A percentile compares a stretch with the other conserved stretches of the same genome.
Evolutionary conservation across 768 basidiomycete species (phyloP).

Genomic region (Boletellus ananiceps): DNA sequence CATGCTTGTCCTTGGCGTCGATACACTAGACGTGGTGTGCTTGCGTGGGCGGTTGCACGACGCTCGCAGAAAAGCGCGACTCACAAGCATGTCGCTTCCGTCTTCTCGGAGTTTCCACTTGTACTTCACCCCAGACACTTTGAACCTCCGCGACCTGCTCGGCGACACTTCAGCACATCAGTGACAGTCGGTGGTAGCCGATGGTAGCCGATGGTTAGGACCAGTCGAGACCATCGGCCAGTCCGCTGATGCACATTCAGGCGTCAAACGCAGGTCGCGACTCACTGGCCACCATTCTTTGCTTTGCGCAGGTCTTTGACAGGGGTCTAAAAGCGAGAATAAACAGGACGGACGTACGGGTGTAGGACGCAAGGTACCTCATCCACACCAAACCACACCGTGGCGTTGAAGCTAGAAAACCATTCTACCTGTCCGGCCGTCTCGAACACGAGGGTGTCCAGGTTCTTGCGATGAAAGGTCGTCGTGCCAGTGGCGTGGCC

Average conservation of each 20-base stretch:
- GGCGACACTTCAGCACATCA: constrained; percentile 6
- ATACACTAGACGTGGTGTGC: constrained; percentile 36
- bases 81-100: constrained; percentile 42
- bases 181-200: too few species aligned
- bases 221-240: too few species aligned
- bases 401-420: constrained; percentile 42
- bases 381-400: constrained; percentile 45
- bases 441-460: constrained; percentile 42
- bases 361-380: constrained; percentile 29
- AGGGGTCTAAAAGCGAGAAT: constrained; percentile 28
- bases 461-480: constrained; percentile 46
- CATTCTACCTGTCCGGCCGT: constrained; percentile 52
- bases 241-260: too few species aligned
- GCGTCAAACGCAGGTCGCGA: background rate
- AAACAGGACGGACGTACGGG: background rate
- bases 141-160: constrained; percentile 51
- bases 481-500: constrained; percentile 41
- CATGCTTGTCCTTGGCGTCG: constrained; percentile 43
- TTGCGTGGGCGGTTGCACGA: background rate
- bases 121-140: constrained; percentile 44
- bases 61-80: constrained; percentile 14
- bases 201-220: too few species aligned
- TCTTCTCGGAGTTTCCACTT: constrained; percentile 53
- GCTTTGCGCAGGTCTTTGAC: constrained; percentile 45
- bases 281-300: constrained; percentile 52